Evolutionary conservation across 1,284 basidiomycete species (phyloP), one percentile per base, ranked within the genome.

Genomic region (Tilletia horrida): DNA sequence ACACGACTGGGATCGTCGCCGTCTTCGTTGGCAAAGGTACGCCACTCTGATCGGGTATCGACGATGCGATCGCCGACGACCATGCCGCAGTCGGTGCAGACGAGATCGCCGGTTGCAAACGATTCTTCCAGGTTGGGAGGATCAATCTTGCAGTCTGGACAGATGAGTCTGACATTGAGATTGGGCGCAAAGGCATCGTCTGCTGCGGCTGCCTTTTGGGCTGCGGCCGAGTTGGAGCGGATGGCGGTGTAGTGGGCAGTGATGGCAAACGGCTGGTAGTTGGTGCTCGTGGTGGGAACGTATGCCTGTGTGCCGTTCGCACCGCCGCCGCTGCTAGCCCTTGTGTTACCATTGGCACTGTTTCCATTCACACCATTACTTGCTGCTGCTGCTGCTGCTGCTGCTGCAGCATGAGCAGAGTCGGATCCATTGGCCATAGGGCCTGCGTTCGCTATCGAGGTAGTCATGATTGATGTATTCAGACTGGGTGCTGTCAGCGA

Each of bases 1-100:
- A 99, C 96, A 91, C 96, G 96, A 76, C 95, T 98, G 67, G 95
- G 95, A 83, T 98, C 96, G 83, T 98, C 96, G 70, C 95, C 94
- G 43, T 84, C 83, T 84, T 97, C 95, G 83, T 99, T 96, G 74
- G 96, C 96, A 83, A 99, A 99, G 67, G 96, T 98, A 89, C 97
- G 86, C 78, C 84, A 99, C 88, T 99, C 96, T 84, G 91, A 94
- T 79, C 96, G 86, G 35, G 96, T 98, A 83, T 99, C 96, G 55
- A 98, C 93, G 69, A 99, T 90, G 76, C 93, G 88, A 83, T 98
- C 94, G 78, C 94, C 93, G 71, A 97, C 85, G 70, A 97, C 92
- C 74, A 96, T 86, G 72, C 96, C 96, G 86, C 96, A 99, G 73
- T 89, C 89, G 73, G 91, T 93, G 84, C 96, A 99, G 71, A 97